Conservation (phyloP, 1,284 basidiomycete species). For the Irpex sp. region DNA sequence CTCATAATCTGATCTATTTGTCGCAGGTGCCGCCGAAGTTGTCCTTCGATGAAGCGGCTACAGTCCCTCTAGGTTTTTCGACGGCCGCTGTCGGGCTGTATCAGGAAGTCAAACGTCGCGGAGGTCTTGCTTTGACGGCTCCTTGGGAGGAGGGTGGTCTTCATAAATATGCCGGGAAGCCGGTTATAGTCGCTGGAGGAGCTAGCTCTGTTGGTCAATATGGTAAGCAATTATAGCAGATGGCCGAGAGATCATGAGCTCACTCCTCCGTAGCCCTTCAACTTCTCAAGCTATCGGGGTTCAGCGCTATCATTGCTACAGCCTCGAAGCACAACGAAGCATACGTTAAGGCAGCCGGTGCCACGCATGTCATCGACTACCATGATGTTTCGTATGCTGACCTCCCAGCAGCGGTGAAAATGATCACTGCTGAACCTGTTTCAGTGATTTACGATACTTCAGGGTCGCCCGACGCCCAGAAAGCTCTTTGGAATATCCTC, state of each 20-base stretch:
- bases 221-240: constrained; percentile 16
- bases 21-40: constrained; percentile 15
- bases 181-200: constrained; percentile 33
- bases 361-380: constrained; percentile 46
- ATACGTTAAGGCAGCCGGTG: constrained; percentile 45
- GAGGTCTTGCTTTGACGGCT: constrained; percentile 13
- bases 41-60: constrained; percentile 18
- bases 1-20: too few relatives aligned
- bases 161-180: constrained; percentile 24
- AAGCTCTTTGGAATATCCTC: constrained; percentile 18
- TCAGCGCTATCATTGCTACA: constrained; percentile 48
- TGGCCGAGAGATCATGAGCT: not conserved
- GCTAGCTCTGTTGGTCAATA: constrained; percentile 35
- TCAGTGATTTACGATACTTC: constrained; percentile 37
- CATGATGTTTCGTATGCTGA: constrained; percentile 26
- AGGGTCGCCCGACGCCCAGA: constrained; percentile 1
- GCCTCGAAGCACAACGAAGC: constrained; percentile 39
- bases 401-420: constrained; percentile 4
- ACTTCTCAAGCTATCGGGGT: constrained; percentile 35
- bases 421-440: constrained; percentile 26
- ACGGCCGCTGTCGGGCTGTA: constrained; percentile 17
- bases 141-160: constrained; percentile 17
- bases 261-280: constrained; percentile 19
- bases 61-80: constrained; percentile 16
- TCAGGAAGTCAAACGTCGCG: constrained; percentile 12